Base-by-base conservation (phyloP, 306 rosid genomes). In the Vigna reflexopilosa region DNA sequence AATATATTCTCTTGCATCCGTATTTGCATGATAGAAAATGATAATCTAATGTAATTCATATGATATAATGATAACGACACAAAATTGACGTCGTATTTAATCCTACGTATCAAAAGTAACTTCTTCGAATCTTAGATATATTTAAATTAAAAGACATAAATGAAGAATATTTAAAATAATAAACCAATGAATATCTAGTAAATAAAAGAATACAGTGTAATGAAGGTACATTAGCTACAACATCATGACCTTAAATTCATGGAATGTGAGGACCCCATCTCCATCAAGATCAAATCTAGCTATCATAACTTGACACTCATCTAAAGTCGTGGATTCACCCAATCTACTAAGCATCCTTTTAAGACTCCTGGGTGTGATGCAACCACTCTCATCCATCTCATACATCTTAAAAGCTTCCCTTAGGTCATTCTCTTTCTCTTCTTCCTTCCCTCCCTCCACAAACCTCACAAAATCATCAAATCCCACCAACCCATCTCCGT, bases 211-310 rank as follows among this genome's bases (percentile, higher is more conserved):
- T 36, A 36, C 1, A 36, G 0, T 6, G 42, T 6, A 36, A 6
- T 6, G 1, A 32, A 26, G 28, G 28, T 26, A 5, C 8, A 34
- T 34, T 4, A 7, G 6, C 85, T 82, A 89, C 19, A 78, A 49
- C 97, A 93, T 91, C 98, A 93, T 93, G 51, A 78, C 81, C 88
- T 71, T 88, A 79, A 93, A 93, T 72, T 93, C 98, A 80, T 93
- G 89, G 74, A 93, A 93, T 61, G 76, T 86, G 24, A 93, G 89
- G 12, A 91, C 89, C 5, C 98, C 98, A 82, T 93, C 97, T 12
- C 97, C 90, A 22, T 94, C 70, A 38, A 94, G 90, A 90, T 94
- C 98, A 83, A 88, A 91, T 4, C 66, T 70, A 19, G 91, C 69
- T 10, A 91, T 91, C 96, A 93, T 93, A 52, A 70, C 6, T 66